Conservation (phyloP, 768 basidiomycete species). For the Boletus tomentosulus region DNA sequence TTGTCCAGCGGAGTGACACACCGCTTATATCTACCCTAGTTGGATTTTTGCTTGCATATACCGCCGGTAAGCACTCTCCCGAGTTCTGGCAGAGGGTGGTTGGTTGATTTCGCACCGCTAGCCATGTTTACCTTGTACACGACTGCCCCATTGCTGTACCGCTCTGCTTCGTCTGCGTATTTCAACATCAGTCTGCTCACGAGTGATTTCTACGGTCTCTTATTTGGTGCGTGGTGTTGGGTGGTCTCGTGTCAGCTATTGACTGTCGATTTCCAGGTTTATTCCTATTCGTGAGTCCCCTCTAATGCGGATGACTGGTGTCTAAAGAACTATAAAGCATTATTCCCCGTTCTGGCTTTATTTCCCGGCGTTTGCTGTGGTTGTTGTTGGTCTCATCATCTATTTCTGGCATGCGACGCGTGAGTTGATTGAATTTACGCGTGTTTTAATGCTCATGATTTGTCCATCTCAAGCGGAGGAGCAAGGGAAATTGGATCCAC, state of each 20-base stretch:
- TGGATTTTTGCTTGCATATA: constrained; percentile 52
- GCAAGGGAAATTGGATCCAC: constrained; percentile 61
- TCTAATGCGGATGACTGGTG: neutral
- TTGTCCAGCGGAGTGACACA: constrained; percentile 17
- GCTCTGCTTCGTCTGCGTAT: constrained; percentile 80
- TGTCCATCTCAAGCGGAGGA: constrained; percentile 53
- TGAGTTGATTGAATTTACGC: constrained; percentile 38
- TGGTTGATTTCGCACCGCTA: constrained; percentile 14
- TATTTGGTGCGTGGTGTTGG: constrained; percentile 49
- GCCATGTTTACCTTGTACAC: constrained; percentile 87
- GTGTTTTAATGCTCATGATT: constrained; percentile 2
- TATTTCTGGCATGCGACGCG: constrained; percentile 87
- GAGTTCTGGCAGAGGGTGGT: neutral
- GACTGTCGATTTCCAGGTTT: constrained; percentile 31
- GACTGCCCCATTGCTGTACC: constrained; percentile 79
- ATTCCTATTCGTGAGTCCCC: constrained; percentile 48
- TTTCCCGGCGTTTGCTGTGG: constrained; percentile 72
- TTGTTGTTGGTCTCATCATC: constrained; percentile 67
- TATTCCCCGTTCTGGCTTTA: constrained; percentile 86
- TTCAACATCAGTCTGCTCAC: constrained; percentile 85
- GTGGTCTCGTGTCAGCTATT: neutral
- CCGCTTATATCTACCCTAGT: constrained; percentile 29
- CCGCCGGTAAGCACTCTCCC: constrained; percentile 28
- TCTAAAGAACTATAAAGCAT: constrained; percentile 45
- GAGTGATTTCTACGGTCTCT: constrained; percentile 82